These are phyloP conservation scores for Eucalyptus erythrocorys DNA, from an alignment of 345 rosid genomes.

Conservation along the genomic window DNA sequence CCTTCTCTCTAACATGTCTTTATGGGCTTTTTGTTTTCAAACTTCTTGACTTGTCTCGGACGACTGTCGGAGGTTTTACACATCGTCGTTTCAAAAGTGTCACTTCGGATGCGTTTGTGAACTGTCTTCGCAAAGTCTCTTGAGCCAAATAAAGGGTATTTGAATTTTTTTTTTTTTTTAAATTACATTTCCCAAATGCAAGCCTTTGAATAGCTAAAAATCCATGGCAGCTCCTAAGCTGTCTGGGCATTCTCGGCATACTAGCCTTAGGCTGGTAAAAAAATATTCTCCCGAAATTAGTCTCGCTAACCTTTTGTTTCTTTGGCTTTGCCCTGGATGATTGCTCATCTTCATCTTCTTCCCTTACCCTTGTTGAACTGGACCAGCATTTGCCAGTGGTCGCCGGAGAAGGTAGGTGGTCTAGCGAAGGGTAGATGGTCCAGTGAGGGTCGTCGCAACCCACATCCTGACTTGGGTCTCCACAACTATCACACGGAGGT, in stretches of 20 bases:
- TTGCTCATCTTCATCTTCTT: too few species aligned
- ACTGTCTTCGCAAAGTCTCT: too few species aligned
- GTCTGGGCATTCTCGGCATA: accelerated
- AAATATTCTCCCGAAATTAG: too few species aligned
- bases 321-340: accelerated
- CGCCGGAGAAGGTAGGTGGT: accelerated
- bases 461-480: accelerated
- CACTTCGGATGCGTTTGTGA: accelerated
- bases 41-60: neutral
- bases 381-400: accelerated
- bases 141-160: too few species aligned
- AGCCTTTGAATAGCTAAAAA: too few species aligned
- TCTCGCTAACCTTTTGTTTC: too few species aligned
- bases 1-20: neutral
- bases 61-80: neutral
- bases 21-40: neutral
- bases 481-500: accelerated
- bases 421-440: accelerated
- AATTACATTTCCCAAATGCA: too few species aligned
- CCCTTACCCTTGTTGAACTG: too few species aligned
- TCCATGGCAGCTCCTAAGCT: accelerated
- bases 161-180: too few species aligned
- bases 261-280: too few species aligned
- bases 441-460: accelerated
- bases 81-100: neutral